These are phyloP conservation scores for Backusella morwellensis DNA, from an alignment of 192 early-diverging fungal species.

Conservation along the genomic window DNA sequence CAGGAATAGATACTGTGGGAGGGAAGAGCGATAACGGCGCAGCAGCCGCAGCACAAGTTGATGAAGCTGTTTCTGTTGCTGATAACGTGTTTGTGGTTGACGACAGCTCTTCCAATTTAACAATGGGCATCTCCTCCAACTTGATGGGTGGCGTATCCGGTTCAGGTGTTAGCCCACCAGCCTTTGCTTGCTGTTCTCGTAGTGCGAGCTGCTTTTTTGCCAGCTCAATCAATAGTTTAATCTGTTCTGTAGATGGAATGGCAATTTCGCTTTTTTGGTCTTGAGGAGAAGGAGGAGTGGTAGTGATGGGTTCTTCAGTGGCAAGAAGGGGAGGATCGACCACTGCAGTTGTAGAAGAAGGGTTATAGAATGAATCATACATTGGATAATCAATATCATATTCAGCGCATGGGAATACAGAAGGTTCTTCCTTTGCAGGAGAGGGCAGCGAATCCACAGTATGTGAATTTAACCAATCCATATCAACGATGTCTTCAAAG, in stretches of 20 bases:
- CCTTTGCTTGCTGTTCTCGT: constrained; percentile 15
- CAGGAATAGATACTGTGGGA: constrained; percentile 25
- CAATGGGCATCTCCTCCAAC: background rate
- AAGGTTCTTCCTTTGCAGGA: constrained; percentile 2
- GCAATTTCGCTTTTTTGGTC: background rate
- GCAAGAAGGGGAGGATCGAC: background rate
- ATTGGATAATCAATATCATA: background rate
- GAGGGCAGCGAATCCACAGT: constrained; percentile 5
- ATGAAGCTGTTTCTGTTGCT: background rate
- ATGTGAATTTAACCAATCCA: constrained; percentile 38
- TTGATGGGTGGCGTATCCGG: background rate
- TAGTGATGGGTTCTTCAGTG: background rate
- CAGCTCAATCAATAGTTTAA: constrained; percentile 29
- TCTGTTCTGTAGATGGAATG: constrained; percentile 26
- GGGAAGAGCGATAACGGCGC: background rate
- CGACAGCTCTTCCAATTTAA: background rate
- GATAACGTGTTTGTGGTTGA: background rate
- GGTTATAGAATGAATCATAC: background rate
- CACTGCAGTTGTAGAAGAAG: background rate
- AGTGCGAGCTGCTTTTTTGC: constrained; percentile 29
- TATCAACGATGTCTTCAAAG: constrained; percentile 40
- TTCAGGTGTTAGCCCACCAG: background rate
- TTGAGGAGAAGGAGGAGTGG: background rate
- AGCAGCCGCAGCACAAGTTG: background rate
- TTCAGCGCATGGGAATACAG: background rate